These are phyloP conservation scores for Ophiostoma tasmaniense DNA, from an alignment of 2,329 filamentous ascomycete species.

Conservation along the genomic window DNA sequence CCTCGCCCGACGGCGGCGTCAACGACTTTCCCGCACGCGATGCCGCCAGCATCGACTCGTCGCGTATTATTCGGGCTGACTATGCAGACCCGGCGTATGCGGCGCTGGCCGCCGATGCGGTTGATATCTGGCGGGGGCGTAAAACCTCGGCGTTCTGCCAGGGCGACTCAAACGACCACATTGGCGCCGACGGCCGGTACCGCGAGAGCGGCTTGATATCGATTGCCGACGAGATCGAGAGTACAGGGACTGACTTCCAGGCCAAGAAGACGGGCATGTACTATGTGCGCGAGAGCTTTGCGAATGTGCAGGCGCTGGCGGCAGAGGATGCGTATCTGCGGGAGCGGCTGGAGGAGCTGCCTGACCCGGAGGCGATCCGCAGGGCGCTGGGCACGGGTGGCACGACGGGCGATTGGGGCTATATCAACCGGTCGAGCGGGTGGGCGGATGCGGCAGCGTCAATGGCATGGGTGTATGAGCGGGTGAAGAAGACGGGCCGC, in stretches of 20 bases:
- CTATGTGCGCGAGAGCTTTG: constrained; percentile 52
- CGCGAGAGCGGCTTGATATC: constrained; percentile 60
- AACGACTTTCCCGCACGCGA: constrained; percentile 52
- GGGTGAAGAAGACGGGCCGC: constrained; percentile 46
- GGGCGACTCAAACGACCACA: constrained; percentile 37
- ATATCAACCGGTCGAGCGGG: constrained; percentile 64
- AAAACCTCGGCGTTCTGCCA: constrained; percentile 21
- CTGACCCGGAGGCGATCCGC: constrained; percentile 37
- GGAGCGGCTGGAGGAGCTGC: constrained; percentile 34
- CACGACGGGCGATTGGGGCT: constrained; percentile 56
- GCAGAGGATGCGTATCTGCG: constrained; percentile 28
- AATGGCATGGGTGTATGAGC: constrained; percentile 55
- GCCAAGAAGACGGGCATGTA: constrained; percentile 39
- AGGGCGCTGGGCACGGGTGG: constrained; percentile 40
- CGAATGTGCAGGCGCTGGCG: constrained; percentile 50
- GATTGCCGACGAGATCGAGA: constrained; percentile 38
- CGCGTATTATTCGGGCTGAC: constrained; percentile 61
- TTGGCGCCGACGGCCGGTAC: constrained; percentile 60
- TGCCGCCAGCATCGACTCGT: constrained; percentile 53
- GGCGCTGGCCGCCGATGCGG: constrained; percentile 61
- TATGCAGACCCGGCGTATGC: constrained; percentile 76
- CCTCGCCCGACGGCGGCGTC: constrained; percentile 15
- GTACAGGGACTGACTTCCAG: constrained; percentile 11
- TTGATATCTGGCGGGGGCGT: constrained; percentile 52
- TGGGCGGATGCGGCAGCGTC: constrained; percentile 71